phyloP scores from a whole-genome alignment of 2,329 filamentous ascomycete genomes.

The Clonostachys chloroleuca region DNA sequence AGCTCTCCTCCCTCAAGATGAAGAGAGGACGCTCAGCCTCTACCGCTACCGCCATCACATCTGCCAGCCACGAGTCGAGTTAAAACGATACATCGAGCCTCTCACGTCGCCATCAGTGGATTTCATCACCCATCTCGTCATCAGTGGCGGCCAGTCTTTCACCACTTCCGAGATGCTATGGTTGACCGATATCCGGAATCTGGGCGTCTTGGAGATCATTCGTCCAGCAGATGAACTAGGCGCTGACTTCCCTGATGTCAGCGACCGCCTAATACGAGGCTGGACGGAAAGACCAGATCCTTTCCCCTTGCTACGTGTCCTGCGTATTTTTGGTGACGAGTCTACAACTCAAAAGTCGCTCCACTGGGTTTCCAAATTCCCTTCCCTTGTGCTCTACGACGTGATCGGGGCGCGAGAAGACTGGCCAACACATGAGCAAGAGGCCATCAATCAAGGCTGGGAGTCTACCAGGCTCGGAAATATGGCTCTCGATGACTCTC shows the following conservation, averaged over 20 bases:
- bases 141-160: slow-evolving; percentile 28
- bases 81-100: slow-evolving; percentile 28
- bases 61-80: slow-evolving; percentile 22
- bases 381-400: slow-evolving; percentile 38
- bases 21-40: slow-evolving; percentile 26
- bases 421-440: slow-evolving; percentile 21
- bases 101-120: slow-evolving; percentile 26
- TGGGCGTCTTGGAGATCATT: slow-evolving; percentile 42
- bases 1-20: slow-evolving; percentile 20
- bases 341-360: slow-evolving; percentile 33
- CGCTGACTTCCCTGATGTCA: slow-evolving; percentile 27
- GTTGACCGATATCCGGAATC: slow-evolving; percentile 36
- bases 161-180: slow-evolving; percentile 29
- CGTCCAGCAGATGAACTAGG: slow-evolving; percentile 23
- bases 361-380: slow-evolving; percentile 33
- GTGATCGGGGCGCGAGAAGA: slow-evolving; percentile 26
- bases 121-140: slow-evolving; percentile 33
- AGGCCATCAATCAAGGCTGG: slow-evolving; percentile 24
- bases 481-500: slow-evolving; percentile 15
- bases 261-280: slow-evolving; percentile 37
- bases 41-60: slow-evolving; percentile 33
- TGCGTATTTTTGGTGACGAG: slow-evolving; percentile 38
- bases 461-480: slow-evolving; percentile 9
- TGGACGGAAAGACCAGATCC: slow-evolving; percentile 35
- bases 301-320: slow-evolving; percentile 40